Evolutionary conservation across 2,329 filamentous ascomycete species (phyloP), one percentile per base, ranked within the genome.

Genomic region (Endoconidiophora polonica): DNA sequence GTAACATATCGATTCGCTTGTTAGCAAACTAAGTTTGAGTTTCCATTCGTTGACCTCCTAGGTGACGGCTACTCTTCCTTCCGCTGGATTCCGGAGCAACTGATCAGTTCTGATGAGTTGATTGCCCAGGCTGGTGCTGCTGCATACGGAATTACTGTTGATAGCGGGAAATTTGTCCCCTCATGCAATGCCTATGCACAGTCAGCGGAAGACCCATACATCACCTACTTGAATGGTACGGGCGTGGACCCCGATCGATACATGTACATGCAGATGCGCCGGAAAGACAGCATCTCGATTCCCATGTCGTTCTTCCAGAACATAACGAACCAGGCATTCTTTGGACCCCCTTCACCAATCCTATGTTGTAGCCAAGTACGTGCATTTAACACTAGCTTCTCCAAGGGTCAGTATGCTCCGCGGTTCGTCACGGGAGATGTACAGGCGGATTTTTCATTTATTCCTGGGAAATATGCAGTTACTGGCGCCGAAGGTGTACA

Each of bases 41-140:
- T 75, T 52, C 74, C 74, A 0, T 77, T 77, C 57, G 53, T 77
- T 37, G 73, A 76, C 56, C 57, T 73, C 4, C 61, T 74, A 2
- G 63, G 65, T 46, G 71, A 76, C 58, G 68, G 68, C 33, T 61
- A 65, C 54, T 69, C 70, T 1, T 68, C 66, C 2, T 77, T 75
- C 61, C 68, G 68, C 38, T 75, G 70, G 65, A 65, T 64, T 0
- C 66, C 66, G 0, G 64, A 65, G 2, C 64, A 72, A 48, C 59
- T 75, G 51, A 68, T 76, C 54, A 67, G 65, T 2, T 63, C 65
- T 1, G 56, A 54, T 49, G 67, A 70, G 55, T 54, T 59, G 1
- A 57, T 66, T 4, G 72, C 70, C 3, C 56, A 74, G 12, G 57
- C 60, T 5, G 71, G 70, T 2, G 66, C 69, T 1, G 53, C 57